Evolutionary conservation across 768 basidiomycete genomes (phyloP).

Genomic region (Cyathus striatus): DNA sequence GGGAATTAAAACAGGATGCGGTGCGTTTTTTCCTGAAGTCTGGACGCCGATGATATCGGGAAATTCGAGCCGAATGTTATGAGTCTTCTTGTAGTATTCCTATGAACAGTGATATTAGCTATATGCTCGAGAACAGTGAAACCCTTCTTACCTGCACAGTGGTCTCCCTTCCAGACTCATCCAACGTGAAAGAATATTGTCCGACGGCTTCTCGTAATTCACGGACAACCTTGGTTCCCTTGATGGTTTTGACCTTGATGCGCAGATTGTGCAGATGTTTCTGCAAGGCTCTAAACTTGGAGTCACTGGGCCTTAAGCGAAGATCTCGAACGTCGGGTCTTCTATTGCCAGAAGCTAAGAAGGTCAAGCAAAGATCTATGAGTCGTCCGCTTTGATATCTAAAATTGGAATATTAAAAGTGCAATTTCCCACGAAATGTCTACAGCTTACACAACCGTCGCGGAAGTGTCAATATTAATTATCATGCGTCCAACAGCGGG

Average conservation of each 20-base stretch:
- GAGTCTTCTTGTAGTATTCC: too few relatives aligned
- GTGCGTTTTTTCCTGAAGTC: too few relatives aligned
- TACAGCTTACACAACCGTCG: constrained; percentile 36
- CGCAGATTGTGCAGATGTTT: constrained; percentile 31
- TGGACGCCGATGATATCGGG: too few relatives aligned
- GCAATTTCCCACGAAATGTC: neutral
- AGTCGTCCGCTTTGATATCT: constrained; percentile 26
- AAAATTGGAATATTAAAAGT: neutral
- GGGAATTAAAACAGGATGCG: too few relatives aligned
- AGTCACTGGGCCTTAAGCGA: constrained; percentile 10
- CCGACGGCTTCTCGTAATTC: too few relatives aligned
- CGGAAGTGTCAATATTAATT: constrained; percentile 42
- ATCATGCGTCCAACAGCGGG: constrained; percentile 33
- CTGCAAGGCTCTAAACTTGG: constrained; percentile 25
- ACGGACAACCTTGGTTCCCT: too few relatives aligned
- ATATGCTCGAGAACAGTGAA: too few relatives aligned
- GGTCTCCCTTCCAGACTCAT: too few relatives aligned
- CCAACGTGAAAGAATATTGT: too few relatives aligned
- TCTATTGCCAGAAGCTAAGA: constrained; percentile 13
- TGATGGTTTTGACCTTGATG: constrained; percentile 23
- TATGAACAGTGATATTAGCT: too few relatives aligned
- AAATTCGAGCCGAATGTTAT: too few relatives aligned
- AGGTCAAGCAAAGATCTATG: constrained; percentile 24
- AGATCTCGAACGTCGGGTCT: constrained; percentile 28
- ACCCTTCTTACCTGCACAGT: too few relatives aligned